phyloP scores from a whole-genome alignment of 371 early-diverging fungal genomes.

The Capillidium heterosporum region DNA sequence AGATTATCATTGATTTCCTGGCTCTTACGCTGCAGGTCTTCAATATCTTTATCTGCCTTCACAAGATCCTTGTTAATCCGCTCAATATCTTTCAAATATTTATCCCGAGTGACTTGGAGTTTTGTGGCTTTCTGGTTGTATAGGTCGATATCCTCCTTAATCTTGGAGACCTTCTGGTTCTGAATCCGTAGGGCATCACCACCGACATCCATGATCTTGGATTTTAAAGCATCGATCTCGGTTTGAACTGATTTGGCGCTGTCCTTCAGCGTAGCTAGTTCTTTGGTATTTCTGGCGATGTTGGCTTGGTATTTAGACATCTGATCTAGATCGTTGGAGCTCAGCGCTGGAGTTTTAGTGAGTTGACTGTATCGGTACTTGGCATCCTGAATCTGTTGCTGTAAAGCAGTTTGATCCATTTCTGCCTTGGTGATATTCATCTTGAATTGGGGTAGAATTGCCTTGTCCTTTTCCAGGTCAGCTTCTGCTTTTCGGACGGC shows the following conservation, averaged over 20 bases:
- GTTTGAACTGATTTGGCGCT: conserved; percentile 31
- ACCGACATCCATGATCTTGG: conserved; percentile 77
- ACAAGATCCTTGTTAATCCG: conserved; percentile 31
- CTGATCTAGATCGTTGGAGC: conserved; percentile 10
- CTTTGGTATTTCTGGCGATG: conserved; percentile 19
- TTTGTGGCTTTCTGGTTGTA: conserved; percentile 40
- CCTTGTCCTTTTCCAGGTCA: conserved; percentile 27
- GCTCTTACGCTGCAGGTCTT: conserved; percentile 35
- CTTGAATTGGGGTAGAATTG: conserved; percentile 39
- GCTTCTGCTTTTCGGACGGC: conserved; percentile 27
- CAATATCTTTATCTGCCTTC: conserved; percentile 35
- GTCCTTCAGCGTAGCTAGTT: conserved; percentile 16
- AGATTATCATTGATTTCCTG: conserved; percentile 28
- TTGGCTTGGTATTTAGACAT: conserved; percentile 20
- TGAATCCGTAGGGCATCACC: conserved; percentile 73
- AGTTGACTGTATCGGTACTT: not conserved
- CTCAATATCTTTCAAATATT: conserved; percentile 51
- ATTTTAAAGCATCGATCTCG: conserved; percentile 53
- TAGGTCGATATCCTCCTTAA: conserved; percentile 53
- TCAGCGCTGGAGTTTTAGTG: not conserved
- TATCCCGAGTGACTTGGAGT: conserved; percentile 41
- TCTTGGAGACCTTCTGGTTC: conserved; percentile 63
- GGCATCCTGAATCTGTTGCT: not conserved
- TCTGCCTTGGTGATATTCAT: conserved; percentile 45
- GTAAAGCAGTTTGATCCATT: conserved; percentile 41